Evolutionary conservation across 1,284 basidiomycete genomes (phyloP).

Genomic region (Cutaneotrichosporon mucoides): DNA sequence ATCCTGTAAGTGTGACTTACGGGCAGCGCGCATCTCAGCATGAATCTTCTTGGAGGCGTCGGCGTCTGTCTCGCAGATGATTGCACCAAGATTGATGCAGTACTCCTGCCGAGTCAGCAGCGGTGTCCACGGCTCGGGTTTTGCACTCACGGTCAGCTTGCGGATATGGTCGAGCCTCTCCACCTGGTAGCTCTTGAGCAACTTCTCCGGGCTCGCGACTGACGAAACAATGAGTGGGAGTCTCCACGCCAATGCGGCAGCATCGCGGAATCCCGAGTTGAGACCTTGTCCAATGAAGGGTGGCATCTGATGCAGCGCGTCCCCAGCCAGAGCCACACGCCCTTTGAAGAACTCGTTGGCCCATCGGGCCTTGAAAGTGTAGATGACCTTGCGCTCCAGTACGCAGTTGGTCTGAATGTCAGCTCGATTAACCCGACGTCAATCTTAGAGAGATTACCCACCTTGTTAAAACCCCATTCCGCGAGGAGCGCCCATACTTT

Average conservation of each 20-base stretch:
- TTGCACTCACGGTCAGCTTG: conserved; percentile 5
- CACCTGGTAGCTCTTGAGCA: conserved; percentile 18
- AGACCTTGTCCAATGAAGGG: conserved; percentile 28
- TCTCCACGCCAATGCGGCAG: conserved; percentile 20
- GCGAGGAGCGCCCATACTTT: conserved; percentile 16
- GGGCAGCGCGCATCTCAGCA: neutral
- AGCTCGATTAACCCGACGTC: neutral
- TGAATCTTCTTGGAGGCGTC: conserved; percentile 14
- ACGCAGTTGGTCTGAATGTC: conserved; percentile 12
- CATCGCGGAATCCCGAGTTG: conserved; percentile 26
- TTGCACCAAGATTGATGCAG: conserved; percentile 18
- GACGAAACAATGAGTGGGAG: conserved; percentile 16
- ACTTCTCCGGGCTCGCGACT: neutral
- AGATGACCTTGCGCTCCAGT: conserved; percentile 24
- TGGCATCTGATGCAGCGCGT: conserved; percentile 24
- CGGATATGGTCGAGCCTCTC: conserved; percentile 20
- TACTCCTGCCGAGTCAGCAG: neutral
- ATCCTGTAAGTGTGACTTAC: neutral
- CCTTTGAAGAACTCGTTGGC: conserved; percentile 19
- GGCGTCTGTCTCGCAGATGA: conserved; percentile 22
- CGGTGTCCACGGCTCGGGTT: neutral
- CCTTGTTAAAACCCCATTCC: conserved; percentile 13
- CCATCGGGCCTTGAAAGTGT: conserved; percentile 24
- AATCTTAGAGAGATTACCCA: neutral
- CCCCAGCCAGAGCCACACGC: conserved; percentile 17